Evolutionary conservation across 108 stramenopile species (phyloP).

Genomic region (Aurantiochytrium sp.): DNA sequence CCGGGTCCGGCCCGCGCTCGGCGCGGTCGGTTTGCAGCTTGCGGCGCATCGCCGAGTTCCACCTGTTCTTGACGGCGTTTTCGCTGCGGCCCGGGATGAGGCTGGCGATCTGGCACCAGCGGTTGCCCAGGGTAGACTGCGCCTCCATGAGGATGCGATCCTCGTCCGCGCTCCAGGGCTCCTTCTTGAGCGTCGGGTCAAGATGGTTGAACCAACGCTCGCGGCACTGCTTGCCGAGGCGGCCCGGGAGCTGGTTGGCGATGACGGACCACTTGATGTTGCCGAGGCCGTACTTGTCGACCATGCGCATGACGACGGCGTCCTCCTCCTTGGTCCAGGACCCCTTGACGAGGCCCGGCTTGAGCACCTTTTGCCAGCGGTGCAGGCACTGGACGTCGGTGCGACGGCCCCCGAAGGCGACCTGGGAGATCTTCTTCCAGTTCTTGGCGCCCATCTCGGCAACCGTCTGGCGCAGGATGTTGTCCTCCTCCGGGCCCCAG

Average conservation of each 20-base stretch:
- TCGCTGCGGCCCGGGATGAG: slow-evolving; percentile 68
- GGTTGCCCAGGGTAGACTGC: slow-evolving; percentile 71
- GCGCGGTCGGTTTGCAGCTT: slow-evolving; percentile 27
- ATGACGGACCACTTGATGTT: slow-evolving; percentile 89
- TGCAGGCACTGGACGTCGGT: slow-evolving; percentile 93
- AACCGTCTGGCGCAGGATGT: slow-evolving; percentile 66
- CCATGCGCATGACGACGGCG: slow-evolving; percentile 56
- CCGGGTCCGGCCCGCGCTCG: background rate
- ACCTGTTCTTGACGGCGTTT: slow-evolving; percentile 57
- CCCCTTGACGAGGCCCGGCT: slow-evolving; percentile 92
- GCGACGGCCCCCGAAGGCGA: slow-evolving; percentile 62
- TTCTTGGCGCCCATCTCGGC: slow-evolving; percentile 75
- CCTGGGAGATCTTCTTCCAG: slow-evolving; percentile 88
- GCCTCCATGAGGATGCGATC: slow-evolving; percentile 74
- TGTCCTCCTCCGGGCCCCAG: slow-evolving; percentile 51
- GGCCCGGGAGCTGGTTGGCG: slow-evolving; percentile 76
- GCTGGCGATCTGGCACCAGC: slow-evolving; percentile 85
- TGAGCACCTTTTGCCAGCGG: slow-evolving; percentile 97
- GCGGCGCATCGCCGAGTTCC: slow-evolving; percentile 47
- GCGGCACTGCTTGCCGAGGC: slow-evolving; percentile 97
- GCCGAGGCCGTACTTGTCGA: slow-evolving; percentile 56
- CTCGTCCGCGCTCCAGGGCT: slow-evolving; percentile 78
- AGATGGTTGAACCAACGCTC: slow-evolving; percentile 98
- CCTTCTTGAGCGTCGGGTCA: slow-evolving; percentile 69
- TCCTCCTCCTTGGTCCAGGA: slow-evolving; percentile 96